Base-by-base conservation (phyloP, 345 rosid species). In the Acer negundo region DNA sequence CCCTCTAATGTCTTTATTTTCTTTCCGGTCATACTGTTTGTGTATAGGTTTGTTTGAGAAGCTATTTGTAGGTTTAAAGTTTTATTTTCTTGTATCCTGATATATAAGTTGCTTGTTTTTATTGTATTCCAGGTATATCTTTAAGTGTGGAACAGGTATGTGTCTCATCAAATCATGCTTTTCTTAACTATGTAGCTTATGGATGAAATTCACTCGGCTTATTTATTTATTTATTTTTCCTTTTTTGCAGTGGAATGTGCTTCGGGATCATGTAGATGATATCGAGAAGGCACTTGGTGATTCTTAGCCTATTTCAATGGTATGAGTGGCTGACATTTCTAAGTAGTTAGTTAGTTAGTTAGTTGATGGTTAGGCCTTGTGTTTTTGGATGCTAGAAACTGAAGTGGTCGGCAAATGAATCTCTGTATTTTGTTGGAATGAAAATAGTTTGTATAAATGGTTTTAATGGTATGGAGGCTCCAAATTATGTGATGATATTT, bases 71-170 rank as follows among this genome's bases (percentile, higher is more conserved):
- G 70, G 3, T 67, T 15, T 67, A 9, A 8, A 44, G 3, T 44
- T 68, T 20, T 51, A 19, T 8, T 59, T 59, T 59, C 4, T 59
- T n/a, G 26, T 51, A 7, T 62, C 59, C 47, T 4, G 5, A 11
- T 26, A 11, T 26, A 5, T 24, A 20, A 53, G 19, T 69, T 78
- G 40, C 26, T 58, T 55, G 20, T 68, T 72, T 58, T 22, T 22
- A 49, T 63, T 70, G 68, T 51, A 35, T 82, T 82, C 63, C 86
- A 93, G 98, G 98, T 67, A 90, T 95, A 77, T 82, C 95, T n/a
- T 73, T 95, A 70, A 84, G 87, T 74, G 76, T 95, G 74, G 98
- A 95, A 35, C 97, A 95, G 97, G 98, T 93, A 88, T 38, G 42
- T 65, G 1, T 68, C 38, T 66, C 73, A 55, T 20, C 2, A 71